phyloP scores from a whole-genome alignment of 1,284 basidiomycete species.

The Taiwanofungus camphoratus region DNA sequence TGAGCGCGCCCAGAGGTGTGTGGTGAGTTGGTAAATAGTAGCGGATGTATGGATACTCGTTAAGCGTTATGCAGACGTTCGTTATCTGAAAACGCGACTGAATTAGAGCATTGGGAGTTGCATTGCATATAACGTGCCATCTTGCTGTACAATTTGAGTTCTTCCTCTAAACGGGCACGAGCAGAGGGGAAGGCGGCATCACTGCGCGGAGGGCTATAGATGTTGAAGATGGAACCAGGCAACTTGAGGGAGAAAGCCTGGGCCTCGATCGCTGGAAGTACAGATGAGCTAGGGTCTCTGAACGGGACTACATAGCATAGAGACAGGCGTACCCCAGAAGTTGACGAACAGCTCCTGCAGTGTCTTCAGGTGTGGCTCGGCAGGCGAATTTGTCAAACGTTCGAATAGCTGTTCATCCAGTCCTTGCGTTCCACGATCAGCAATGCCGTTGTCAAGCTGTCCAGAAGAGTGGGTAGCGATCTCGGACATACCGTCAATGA shows the following conservation, averaged over 20 bases:
- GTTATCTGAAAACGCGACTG: constrained; percentile 52
- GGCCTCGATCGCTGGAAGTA: constrained; percentile 66
- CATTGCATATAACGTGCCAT: constrained; percentile 43
- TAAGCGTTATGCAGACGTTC: constrained; percentile 87
- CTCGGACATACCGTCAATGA: constrained; percentile 75
- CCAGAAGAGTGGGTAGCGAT: neutral
- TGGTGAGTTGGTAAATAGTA: constrained; percentile 89
- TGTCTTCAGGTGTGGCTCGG: constrained; percentile 63
- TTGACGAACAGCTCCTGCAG: constrained; percentile 86
- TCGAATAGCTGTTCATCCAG: constrained; percentile 73
- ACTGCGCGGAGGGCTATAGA: constrained; percentile 78
- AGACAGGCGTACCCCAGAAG: constrained; percentile 68
- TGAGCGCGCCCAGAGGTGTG: constrained; percentile 81
- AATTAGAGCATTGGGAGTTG: neutral
- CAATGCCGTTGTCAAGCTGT: neutral
- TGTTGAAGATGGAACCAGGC: constrained; percentile 78
- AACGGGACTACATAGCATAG: neutral
- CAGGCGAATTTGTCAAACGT: constrained; percentile 64
- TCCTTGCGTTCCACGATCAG: constrained; percentile 34
- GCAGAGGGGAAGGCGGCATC: constrained; percentile 55
- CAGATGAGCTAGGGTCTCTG: too few relatives aligned
- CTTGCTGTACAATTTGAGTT: constrained; percentile 71
- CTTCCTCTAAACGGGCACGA: constrained; percentile 73
- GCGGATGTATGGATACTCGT: constrained; percentile 92
- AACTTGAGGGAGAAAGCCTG: constrained; percentile 76